phyloP scores from a whole-genome alignment of 1,284 basidiomycete genomes.

The Leccinum pseudoinsigne region DNA sequence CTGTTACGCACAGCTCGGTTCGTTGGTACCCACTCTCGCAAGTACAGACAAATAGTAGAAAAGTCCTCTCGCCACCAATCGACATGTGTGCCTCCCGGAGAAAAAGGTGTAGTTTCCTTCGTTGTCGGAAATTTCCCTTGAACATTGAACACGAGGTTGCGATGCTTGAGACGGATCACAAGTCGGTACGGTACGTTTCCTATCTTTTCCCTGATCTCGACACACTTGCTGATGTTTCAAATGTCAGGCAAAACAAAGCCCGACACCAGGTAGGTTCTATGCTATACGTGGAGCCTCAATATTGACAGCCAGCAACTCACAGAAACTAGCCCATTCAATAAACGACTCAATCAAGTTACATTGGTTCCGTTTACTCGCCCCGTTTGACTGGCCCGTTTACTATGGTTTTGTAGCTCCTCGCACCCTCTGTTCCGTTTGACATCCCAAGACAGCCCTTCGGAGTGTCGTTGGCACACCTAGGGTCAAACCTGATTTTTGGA shows the following conservation, averaged over 20 bases:
- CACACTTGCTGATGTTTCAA: slow-evolving; percentile 11
- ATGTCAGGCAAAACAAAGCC: slow-evolving; percentile 60
- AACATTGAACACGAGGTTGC: slow-evolving; percentile 58
- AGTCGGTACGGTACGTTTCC: slow-evolving; percentile 60
- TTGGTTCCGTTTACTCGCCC: slow-evolving; percentile 26
- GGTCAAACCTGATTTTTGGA: slow-evolving; percentile 89
- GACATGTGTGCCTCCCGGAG: slow-evolving; percentile 41
- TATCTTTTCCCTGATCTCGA: neutral
- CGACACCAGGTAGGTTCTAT: slow-evolving; percentile 71
- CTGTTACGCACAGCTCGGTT: slow-evolving; percentile 11
- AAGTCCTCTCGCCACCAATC: slow-evolving; percentile 4
- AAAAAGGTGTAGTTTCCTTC: slow-evolving; percentile 57
- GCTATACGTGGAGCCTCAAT: slow-evolving; percentile 60
- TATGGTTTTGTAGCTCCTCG: slow-evolving; percentile 62
- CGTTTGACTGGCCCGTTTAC: neutral
- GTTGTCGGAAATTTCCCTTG: slow-evolving; percentile 76
- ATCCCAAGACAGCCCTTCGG: slow-evolving; percentile 75
- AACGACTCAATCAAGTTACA: slow-evolving; percentile 52
- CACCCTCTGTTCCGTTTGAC: slow-evolving; percentile 67
- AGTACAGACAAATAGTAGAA: slow-evolving; percentile 17
- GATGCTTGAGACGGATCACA: slow-evolving; percentile 80
- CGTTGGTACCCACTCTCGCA: slow-evolving; percentile 20
- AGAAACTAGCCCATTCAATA: slow-evolving; percentile 47
- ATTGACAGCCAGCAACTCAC: slow-evolving; percentile 72
- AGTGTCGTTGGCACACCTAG: slow-evolving; percentile 78